A percentile compares a stretch with the other conserved stretches of the same genome.
These are phyloP conservation scores for Candida qinlingensis DNA, from an alignment of 805 yeast genomes.

Conservation along the genomic window DNA sequence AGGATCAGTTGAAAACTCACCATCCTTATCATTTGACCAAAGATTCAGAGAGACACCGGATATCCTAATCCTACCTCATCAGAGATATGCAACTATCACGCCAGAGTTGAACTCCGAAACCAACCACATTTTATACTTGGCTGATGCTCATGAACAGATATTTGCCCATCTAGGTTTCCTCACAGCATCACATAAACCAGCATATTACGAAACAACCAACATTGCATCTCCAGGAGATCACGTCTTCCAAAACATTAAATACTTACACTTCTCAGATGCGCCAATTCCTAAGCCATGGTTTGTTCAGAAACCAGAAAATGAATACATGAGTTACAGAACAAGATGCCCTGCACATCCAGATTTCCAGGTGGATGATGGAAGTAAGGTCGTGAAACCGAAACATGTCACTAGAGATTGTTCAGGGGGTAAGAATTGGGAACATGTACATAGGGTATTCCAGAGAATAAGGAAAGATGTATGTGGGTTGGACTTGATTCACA, in stretches of 20 bases:
- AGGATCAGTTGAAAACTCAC: background rate
- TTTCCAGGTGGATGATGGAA: constrained; percentile 28
- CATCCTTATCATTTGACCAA: constrained; percentile 6
- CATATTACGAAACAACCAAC: constrained; percentile 15
- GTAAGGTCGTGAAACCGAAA: constrained; percentile 4
- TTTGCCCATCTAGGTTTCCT: constrained; percentile 21
- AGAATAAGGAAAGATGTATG: constrained; percentile 20
- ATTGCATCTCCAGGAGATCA: constrained; percentile 14
- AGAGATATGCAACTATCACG: constrained; percentile 43
- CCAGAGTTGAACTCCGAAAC: constrained; percentile 38
- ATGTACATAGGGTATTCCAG: constrained; percentile 12
- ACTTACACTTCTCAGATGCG: constrained; percentile 60
- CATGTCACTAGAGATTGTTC: constrained; percentile 16
- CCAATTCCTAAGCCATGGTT: constrained; percentile 69
- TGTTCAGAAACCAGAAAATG: constrained; percentile 5
- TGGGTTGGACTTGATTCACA: constrained; percentile 16
- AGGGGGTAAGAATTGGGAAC: constrained; percentile 22
- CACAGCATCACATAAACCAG: constrained; percentile 12
- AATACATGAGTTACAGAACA: constrained; percentile 14
- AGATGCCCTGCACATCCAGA: constrained; percentile 17
- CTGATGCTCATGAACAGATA: constrained; percentile 40
- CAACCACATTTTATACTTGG: constrained; percentile 35
- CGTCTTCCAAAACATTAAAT: constrained; percentile 30
- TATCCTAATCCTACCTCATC: constrained; percentile 42
- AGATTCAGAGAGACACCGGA: constrained; percentile 17